A percentile compares a stretch with the other conserved stretches of the same genome.
Conservation (phyloP, 2,329 filamentous ascomycete species). For the Emergomyces pasteurianus region DNA sequence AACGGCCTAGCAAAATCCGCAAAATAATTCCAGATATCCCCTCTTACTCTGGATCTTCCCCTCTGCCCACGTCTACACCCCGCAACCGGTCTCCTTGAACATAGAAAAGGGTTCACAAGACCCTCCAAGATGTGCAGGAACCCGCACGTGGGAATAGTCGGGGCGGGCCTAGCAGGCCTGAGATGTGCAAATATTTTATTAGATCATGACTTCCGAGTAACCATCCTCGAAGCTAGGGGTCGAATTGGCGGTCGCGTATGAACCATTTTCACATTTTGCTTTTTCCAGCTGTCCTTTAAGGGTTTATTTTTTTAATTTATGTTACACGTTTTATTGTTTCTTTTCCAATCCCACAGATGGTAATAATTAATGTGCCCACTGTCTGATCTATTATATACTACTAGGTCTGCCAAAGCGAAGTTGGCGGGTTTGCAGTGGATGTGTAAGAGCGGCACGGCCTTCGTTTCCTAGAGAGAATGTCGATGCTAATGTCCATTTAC, state of each 20-base stretch:
- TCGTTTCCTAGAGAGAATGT: neutral
- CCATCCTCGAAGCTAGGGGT: constrained; percentile 48
- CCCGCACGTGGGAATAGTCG: constrained; percentile 46
- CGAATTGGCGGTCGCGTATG: constrained; percentile 47
- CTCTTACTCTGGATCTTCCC: constrained; percentile 2
- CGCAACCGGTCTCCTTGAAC: neutral
- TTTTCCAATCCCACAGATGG: neutral
- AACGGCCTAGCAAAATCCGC: constrained; percentile 9
- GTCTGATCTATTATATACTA: constrained; percentile 17
- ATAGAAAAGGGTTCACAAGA: neutral
- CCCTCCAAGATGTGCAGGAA: constrained; percentile 23
- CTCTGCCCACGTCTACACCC: neutral
- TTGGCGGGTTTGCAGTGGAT: constrained; percentile 42
- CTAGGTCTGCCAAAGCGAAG: constrained; percentile 39
- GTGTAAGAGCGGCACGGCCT: constrained; percentile 33
- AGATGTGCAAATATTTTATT: constrained; percentile 48
- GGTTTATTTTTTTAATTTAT: too few relatives aligned
- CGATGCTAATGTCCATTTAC: neutral
- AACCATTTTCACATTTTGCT: neutral
- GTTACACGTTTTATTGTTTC: neutral
- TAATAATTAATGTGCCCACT: constrained; percentile 18
- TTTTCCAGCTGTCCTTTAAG: neutral
- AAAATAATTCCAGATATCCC: constrained; percentile 7
- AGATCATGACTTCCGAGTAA: constrained; percentile 44
- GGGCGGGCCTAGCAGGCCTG: constrained; percentile 48